A percentile compares a stretch with the other conserved stretches of the same genome.
Evolutionary conservation across 257 asterid genomes (phyloP).

Genomic region (Craterostigma plantagineum): DNA sequence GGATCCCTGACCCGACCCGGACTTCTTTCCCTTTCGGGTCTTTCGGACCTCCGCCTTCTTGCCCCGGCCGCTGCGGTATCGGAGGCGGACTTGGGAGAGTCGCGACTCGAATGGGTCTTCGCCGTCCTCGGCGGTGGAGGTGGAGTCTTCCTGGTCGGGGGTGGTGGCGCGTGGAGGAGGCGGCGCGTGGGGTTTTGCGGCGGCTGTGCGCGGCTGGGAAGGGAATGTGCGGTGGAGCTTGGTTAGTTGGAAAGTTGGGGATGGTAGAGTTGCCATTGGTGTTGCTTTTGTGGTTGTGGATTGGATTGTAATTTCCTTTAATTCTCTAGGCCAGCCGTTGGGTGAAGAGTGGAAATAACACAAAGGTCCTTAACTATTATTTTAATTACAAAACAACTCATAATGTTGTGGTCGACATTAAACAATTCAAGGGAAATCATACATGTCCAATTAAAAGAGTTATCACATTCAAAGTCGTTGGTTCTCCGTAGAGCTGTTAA

Average conservation of each 20-base stretch:
- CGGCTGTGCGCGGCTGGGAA: conserved; percentile 14
- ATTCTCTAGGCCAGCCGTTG: too few species aligned
- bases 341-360: too few species aligned
- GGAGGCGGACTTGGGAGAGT: conserved; percentile 51
- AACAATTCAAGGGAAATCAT: too few species aligned
- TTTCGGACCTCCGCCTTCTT: conserved; percentile 70
- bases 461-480: too few species aligned
- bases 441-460: too few species aligned
- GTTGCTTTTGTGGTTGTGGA: too few species aligned
- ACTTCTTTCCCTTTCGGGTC: conserved; percentile 42
- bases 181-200: background rate
- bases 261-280: conserved; percentile 56
- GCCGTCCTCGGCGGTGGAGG: conserved; percentile 20
- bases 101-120: conserved; percentile 56
- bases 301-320: too few species aligned
- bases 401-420: too few species aligned
- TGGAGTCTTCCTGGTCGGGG: conserved; percentile 32
- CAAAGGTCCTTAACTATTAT: too few species aligned
- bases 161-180: conserved; percentile 19
- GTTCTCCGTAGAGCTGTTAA: too few species aligned
- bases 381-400: too few species aligned
- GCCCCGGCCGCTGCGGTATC: conserved; percentile 67
- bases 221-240: conserved; percentile 29
- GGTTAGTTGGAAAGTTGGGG: conserved; percentile 48
- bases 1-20: conserved; percentile 22